These are phyloP conservation scores for Antrodiella citrinella DNA, from an alignment of 768 basidiomycete species.

Conservation along the genomic window DNA sequence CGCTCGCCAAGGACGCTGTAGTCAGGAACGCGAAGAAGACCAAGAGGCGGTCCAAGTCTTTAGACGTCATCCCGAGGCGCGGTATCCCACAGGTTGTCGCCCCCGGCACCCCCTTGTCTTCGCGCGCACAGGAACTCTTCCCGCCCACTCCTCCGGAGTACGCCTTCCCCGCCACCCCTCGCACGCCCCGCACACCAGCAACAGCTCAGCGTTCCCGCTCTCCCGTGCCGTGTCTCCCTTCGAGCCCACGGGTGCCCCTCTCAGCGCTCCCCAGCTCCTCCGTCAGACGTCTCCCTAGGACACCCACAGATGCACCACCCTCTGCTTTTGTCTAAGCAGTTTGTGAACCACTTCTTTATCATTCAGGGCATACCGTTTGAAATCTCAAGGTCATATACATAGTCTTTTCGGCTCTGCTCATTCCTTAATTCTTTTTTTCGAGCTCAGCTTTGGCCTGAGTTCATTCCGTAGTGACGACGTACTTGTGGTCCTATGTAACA, in stretches of 20 bases:
- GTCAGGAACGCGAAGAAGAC: background rate
- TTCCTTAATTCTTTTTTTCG: too few species aligned
- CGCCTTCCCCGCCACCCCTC: background rate
- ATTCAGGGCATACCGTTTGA: too few species aligned
- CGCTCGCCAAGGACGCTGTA: background rate
- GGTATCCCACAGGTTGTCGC: background rate
- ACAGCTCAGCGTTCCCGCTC: background rate
- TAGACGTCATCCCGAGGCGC: background rate
- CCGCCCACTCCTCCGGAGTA: background rate
- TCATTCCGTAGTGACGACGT: too few species aligned
- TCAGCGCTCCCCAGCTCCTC: too few species aligned
- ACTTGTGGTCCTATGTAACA: too few species aligned
- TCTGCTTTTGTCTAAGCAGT: too few species aligned
- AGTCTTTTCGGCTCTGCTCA: too few species aligned
- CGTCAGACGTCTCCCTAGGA: background rate
- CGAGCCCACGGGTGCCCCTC: too few species aligned
- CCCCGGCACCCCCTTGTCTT: background rate
- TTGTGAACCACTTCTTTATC: too few species aligned
- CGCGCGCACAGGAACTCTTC: background rate
- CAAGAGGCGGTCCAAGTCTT: background rate
- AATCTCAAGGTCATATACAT: too few species aligned
- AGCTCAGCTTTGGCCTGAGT: too few species aligned
- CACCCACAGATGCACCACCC: background rate
- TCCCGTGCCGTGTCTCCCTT: too few species aligned
- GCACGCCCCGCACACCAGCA: background rate